Conservation (phyloP, 2,329 filamentous ascomycete species). For the Cladorrhinum sp. region DNA sequence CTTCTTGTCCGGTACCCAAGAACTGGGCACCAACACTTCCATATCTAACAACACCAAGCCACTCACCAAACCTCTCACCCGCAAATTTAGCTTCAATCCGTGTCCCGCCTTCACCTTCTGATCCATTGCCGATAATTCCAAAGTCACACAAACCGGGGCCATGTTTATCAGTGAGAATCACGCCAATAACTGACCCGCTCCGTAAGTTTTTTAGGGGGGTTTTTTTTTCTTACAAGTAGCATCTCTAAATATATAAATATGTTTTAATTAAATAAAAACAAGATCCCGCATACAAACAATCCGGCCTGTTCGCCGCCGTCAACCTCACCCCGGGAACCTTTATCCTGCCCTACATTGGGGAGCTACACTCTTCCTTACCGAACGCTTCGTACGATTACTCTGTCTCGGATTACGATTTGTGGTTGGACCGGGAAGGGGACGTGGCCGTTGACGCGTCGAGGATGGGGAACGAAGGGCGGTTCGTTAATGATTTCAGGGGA, state of each 20-base stretch:
- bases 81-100: constrained; percentile 41
- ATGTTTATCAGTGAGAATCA: constrained; percentile 51
- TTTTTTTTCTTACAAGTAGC: neutral
- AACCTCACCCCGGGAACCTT: constrained; percentile 53
- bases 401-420: constrained; percentile 62
- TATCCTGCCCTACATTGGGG: constrained; percentile 61
- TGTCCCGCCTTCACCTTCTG: constrained; percentile 27
- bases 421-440: constrained; percentile 55
- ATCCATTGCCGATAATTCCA: constrained; percentile 32
- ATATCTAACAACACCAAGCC: constrained; percentile 51
- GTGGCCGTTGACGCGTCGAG: constrained; percentile 59
- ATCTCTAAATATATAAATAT: neutral
- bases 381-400: constrained; percentile 32
- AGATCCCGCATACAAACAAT: constrained; percentile 57
- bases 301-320: constrained; percentile 58
- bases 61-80: constrained; percentile 45
- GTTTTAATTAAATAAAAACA: neutral
- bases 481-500: constrained; percentile 65
- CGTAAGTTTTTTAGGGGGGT: constrained; percentile 32
- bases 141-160: constrained; percentile 41
- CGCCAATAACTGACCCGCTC: constrained; percentile 44
- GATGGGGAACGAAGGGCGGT: constrained; percentile 62
- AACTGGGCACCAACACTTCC: constrained; percentile 56
- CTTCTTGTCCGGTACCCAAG: constrained; percentile 37
- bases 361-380: constrained; percentile 44